A percentile compares a stretch with the other conserved stretches of the same genome.
Conservation (phyloP, 179 eudicot species). For the Amaranthus tricolor region DNA sequence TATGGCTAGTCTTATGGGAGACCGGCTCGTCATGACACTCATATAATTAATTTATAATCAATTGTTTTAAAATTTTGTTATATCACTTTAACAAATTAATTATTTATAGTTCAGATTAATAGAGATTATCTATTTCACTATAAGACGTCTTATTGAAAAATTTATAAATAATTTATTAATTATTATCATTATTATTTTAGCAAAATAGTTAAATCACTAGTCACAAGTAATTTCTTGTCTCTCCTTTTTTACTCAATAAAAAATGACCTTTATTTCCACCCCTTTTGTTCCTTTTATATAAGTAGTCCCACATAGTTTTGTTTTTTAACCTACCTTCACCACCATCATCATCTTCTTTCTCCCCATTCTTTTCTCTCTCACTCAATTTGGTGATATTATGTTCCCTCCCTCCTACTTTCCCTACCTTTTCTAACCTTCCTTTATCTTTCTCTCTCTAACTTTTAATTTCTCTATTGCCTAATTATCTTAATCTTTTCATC, state of each 20-base stretch:
- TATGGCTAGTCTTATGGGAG: too few relatives aligned
- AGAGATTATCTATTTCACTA: too few relatives aligned
- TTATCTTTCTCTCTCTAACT: neutral
- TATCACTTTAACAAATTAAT: too few relatives aligned
- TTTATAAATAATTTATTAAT: too few relatives aligned
- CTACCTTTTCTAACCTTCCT: constrained; percentile 25
- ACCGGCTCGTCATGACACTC: too few relatives aligned
- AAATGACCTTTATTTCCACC: constrained; percentile 1
- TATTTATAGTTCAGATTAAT: too few relatives aligned
- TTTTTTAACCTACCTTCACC: constrained; percentile 34
- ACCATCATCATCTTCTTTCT: constrained; percentile 19
- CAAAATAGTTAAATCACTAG: constrained; percentile 34
- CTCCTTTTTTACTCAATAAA: constrained; percentile 30
- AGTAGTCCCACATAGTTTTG: constrained; percentile 29
- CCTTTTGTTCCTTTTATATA: constrained; percentile 15
- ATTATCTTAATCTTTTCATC: constrained; percentile 19
- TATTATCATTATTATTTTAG: neutral
- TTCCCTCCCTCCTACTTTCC: constrained; percentile 30
- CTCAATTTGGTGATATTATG: constrained; percentile 29
- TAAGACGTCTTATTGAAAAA: too few relatives aligned
- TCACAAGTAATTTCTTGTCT: constrained; percentile 48
- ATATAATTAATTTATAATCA: too few relatives aligned
- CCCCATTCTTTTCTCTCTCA: constrained; percentile 8
- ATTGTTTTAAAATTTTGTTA: too few relatives aligned
- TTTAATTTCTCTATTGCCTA: constrained; percentile 12